Evolutionary conservation across 768 basidiomycete species (phyloP).

Genomic region (Cystofilobasidium ferigula): DNA sequence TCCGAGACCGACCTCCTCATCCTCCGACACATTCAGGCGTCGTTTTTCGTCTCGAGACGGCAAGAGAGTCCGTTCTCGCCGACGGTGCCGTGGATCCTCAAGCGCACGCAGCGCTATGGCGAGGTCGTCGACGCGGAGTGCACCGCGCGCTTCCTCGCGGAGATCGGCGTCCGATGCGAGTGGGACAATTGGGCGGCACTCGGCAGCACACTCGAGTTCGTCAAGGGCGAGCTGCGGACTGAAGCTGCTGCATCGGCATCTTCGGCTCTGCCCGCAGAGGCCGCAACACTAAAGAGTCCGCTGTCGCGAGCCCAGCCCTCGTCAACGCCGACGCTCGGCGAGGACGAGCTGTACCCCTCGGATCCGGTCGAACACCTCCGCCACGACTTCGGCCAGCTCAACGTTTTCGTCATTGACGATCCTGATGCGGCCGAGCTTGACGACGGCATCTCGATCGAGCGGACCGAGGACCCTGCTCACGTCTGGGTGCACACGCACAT

Average conservation of each 20-base stretch:
- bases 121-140: conserved; percentile 40
- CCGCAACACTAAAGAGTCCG: conserved; percentile 1
- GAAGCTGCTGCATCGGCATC: no score
- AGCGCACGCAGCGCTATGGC: conserved; percentile 16
- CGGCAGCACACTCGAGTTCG: conserved; percentile 38
- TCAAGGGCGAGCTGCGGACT: conserved; percentile 19
- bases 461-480: conserved; percentile 45
- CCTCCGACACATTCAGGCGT: conserved; percentile 30
- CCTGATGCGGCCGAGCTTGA: conserved; percentile 70
- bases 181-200: conserved; percentile 62
- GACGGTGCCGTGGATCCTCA: conserved; percentile 32
- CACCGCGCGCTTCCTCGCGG: conserved; percentile 45
- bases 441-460: conserved; percentile 78
- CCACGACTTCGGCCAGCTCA: conserved; percentile 71
- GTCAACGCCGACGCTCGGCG: conserved; percentile 23
- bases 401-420: conserved; percentile 82
- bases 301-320: conserved; percentile 26
- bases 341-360: conserved; percentile 48
- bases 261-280: conserved; percentile 4
- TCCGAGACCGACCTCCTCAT: conserved; percentile 28
- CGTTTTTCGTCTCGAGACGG: conserved; percentile 35
- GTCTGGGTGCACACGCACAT: conserved; percentile 84
- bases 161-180: conserved; percentile 62
- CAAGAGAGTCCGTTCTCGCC: conserved; percentile 57
- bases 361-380: conserved; percentile 63